phyloP scores from a whole-genome alignment of 228 moss, liverwort and hornwort genomes.

The Sphagnum fallax region DNA sequence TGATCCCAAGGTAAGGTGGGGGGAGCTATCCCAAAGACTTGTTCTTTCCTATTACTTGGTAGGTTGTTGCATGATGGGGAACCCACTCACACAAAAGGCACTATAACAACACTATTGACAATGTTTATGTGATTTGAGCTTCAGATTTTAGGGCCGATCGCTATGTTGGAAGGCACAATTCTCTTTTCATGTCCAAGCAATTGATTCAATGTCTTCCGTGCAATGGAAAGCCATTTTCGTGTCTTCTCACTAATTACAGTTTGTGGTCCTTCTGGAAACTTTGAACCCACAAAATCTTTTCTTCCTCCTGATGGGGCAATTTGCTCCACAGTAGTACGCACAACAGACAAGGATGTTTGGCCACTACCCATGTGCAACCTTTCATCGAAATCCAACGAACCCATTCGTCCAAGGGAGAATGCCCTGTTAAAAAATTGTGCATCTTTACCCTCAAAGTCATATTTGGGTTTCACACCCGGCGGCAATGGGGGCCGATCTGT shows the following conservation, averaged over 20 bases:
- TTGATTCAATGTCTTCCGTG: constrained; percentile 31
- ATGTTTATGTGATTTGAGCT: no score
- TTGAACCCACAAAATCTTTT: constrained; percentile 19
- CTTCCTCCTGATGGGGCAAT: constrained; percentile 22
- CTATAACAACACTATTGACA: no score
- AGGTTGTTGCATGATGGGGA: no score
- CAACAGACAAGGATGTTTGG: constrained; percentile 45
- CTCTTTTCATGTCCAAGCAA: constrained; percentile 33
- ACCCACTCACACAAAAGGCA: no score
- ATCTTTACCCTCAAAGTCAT: constrained; percentile 4
- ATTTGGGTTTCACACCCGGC: neutral
- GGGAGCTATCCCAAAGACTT: no score
- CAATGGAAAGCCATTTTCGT: constrained; percentile 36
- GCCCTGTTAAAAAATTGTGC: constrained; percentile 10
- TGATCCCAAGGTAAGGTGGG: no score
- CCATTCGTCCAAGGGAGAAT: constrained; percentile 8
- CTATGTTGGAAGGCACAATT: neutral
- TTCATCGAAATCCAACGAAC: constrained; percentile 1
- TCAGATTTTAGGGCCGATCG: no score
- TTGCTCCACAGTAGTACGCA: constrained; percentile 24
- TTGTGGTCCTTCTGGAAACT: constrained; percentile 8
- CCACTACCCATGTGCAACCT: constrained; percentile 11
- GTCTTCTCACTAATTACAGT: constrained; percentile 25
- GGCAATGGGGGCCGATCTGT: neutral
- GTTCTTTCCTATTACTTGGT: no score